Conservation (phyloP, 2,329 filamentous ascomycete species). For the Pyrenophora graminea region DNA sequence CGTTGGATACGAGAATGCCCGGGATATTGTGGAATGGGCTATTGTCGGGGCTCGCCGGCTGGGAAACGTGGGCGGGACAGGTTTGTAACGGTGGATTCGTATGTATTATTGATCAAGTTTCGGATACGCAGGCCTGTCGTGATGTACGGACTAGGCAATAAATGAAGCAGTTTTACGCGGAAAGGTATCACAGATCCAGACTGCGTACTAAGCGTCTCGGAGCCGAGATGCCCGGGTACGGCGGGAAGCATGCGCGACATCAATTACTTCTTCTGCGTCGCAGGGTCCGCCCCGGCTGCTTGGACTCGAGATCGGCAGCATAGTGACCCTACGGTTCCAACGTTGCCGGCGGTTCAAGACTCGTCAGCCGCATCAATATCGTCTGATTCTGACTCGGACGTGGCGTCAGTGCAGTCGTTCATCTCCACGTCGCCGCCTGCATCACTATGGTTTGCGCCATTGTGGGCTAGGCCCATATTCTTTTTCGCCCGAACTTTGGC, state of each 20-base stretch:
- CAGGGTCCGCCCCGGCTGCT: background rate
- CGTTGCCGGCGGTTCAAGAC: constrained; percentile 7
- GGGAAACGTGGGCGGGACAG: background rate
- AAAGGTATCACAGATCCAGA: constrained; percentile 15
- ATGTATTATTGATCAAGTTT: constrained; percentile 11
- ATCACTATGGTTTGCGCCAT: constrained; percentile 18
- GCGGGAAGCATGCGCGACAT: constrained; percentile 6
- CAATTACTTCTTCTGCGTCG: constrained; percentile 14
- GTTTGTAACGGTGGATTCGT: background rate
- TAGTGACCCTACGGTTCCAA: background rate
- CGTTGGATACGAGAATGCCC: background rate
- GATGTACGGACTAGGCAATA: constrained; percentile 19
- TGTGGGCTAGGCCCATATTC: constrained; percentile 20
- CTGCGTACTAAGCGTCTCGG: constrained; percentile 3
- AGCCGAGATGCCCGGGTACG: background rate
- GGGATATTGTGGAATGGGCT: background rate
- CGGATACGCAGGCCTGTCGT: constrained; percentile 10
- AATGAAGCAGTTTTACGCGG: constrained; percentile 9
- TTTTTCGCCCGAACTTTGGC: constrained; percentile 28
- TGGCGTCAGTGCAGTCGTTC: constrained; percentile 25
- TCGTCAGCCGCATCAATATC: constrained; percentile 16
- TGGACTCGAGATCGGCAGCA: background rate
- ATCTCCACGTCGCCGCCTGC: constrained; percentile 37
- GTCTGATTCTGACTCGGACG: constrained; percentile 27
- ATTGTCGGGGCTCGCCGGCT: background rate